Evolutionary conservation across 2,329 filamentous ascomycete species (phyloP).

Genomic region (Diaporthe batatas): DNA sequence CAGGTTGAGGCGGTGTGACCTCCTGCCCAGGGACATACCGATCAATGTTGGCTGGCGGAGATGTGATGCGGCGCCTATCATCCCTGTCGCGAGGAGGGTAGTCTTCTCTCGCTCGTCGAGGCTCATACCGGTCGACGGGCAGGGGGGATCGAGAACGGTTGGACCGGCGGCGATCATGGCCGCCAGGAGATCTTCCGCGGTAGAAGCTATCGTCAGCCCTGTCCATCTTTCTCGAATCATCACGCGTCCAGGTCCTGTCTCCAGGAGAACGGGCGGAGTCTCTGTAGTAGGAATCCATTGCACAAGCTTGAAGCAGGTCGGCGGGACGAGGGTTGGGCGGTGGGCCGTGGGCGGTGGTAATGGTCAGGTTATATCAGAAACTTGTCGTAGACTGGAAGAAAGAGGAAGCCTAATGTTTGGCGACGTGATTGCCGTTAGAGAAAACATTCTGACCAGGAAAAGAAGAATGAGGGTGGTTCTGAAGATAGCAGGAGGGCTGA

Average conservation of each 20-base stretch:
- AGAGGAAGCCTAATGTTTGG: slow-evolving; percentile 61
- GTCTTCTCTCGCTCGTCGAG: slow-evolving; percentile 69
- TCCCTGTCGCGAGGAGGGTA: slow-evolving; percentile 51
- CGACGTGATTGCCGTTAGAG: slow-evolving; percentile 69
- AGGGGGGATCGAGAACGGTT: slow-evolving; percentile 78
- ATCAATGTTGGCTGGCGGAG: slow-evolving; percentile 81
- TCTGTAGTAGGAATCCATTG: slow-evolving; percentile 71
- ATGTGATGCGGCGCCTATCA: slow-evolving; percentile 66
- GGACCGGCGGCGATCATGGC: slow-evolving; percentile 70
- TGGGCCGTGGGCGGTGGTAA: slow-evolving; percentile 42
- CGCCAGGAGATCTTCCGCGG: slow-evolving; percentile 79
- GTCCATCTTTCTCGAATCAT: slow-evolving; percentile 68
- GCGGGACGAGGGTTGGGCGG: slow-evolving; percentile 20
- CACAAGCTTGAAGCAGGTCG: slow-evolving; percentile 30
- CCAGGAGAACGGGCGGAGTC: slow-evolving; percentile 67
- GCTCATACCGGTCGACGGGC: slow-evolving; percentile 82
- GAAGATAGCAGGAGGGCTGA: slow-evolving; percentile 37
- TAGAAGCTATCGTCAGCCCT: slow-evolving; percentile 71
- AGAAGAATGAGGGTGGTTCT: slow-evolving; percentile 40
- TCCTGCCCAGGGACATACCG: slow-evolving; percentile 86
- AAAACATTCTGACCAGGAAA: slow-evolving; percentile 57
- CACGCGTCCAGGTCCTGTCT: slow-evolving; percentile 67
- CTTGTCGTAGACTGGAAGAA: slow-evolving; percentile 46
- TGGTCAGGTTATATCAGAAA: slow-evolving; percentile 48
- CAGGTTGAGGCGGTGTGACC: slow-evolving; percentile 59